Conservation (phyloP, 1,284 basidiomycete species). For the Kwoniella shivajii region DNA sequence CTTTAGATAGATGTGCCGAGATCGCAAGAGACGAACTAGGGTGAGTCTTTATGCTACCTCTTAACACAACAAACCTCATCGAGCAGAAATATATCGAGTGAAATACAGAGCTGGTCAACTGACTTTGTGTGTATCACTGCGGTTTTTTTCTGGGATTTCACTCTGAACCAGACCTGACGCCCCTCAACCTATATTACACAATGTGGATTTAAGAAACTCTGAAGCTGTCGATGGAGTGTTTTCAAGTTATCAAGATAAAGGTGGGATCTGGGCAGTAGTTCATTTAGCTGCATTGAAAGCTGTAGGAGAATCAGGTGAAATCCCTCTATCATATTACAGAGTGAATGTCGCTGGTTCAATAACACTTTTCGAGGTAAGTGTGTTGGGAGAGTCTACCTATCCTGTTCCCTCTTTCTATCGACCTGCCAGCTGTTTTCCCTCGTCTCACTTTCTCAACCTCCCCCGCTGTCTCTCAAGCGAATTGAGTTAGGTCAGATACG, state of each 20-base stretch:
- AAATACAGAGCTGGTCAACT: no score
- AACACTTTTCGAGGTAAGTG: slow-evolving; percentile 64
- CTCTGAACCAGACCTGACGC: slow-evolving; percentile 53
- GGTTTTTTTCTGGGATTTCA: neutral
- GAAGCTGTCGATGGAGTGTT: slow-evolving; percentile 76
- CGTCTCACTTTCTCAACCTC: neutral
- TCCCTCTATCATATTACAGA: slow-evolving; percentile 87
- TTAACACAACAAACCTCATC: neutral
- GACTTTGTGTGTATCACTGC: neutral
- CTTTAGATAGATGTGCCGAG: slow-evolving; percentile 72
- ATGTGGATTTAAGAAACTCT: slow-evolving; percentile 72
- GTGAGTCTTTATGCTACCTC: slow-evolving; percentile 31
- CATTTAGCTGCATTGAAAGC: slow-evolving; percentile 98
- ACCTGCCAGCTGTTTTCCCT: no score
- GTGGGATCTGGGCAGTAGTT: slow-evolving; percentile 96
- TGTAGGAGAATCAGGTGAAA: slow-evolving; percentile 95
- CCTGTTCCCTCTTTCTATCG: no score
- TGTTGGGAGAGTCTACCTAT: no score
- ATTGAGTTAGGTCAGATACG: neutral
- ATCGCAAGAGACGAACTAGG: slow-evolving; percentile 67
- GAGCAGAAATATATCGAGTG: no score
- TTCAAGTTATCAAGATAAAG: slow-evolving; percentile 69
- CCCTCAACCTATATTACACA: slow-evolving; percentile 52
- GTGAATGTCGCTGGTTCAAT: slow-evolving; percentile 89
- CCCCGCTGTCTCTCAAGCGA: neutral